Base-by-base conservation (phyloP, 768 basidiomycete species). In the Dentipellis sp. region DNA sequence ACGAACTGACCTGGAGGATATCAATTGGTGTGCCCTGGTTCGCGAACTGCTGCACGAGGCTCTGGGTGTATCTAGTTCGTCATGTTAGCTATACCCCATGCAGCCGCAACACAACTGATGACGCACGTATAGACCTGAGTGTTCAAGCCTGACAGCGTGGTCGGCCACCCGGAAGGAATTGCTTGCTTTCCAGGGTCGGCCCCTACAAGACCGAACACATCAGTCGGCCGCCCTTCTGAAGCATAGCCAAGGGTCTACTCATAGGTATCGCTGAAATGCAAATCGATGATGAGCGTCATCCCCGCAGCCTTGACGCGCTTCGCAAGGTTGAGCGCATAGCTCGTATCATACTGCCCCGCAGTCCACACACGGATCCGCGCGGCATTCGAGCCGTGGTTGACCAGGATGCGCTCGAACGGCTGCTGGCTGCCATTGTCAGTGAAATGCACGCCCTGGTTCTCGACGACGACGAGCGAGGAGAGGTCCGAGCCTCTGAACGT, bases 331-430 rank as follows among this genome's bases (percentile, higher is more conserved):
- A 85, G 69, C 0, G 74, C 81, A 59, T 82, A 81, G 38, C 63
- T 67, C 54, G 81, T 64, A 59, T 76, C 78, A 63, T 83, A 83
- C 57, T 72, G 73, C n/a, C 78, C 79, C 58, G 80, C 77, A 0
- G 81, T 83, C 83, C 83, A 85, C 29, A 85, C 67, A 11, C 83
- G 72, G 47, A 83, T 78, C 11, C 83, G 76, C 9, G 78, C 82
- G 7, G 81, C 68, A 58, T 83, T 84, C 47, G 73, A 70, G 35
- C 82, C 83, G 57, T 81, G 77, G 49, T 73, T 73, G 10, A 67
- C 66, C 7, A 83, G 68, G 54, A 85, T 84, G 0, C 69, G 74
- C 61, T 85, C 82, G 56, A 82, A 76, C 1, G 68, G 59, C 49
- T 62, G 56, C 8, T 62, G 60, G 35, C 59, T 53, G 1, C 73